Evolutionary conservation across 2,329 filamentous ascomycete species (phyloP).

Genomic region (Talaromyces sp.): DNA sequence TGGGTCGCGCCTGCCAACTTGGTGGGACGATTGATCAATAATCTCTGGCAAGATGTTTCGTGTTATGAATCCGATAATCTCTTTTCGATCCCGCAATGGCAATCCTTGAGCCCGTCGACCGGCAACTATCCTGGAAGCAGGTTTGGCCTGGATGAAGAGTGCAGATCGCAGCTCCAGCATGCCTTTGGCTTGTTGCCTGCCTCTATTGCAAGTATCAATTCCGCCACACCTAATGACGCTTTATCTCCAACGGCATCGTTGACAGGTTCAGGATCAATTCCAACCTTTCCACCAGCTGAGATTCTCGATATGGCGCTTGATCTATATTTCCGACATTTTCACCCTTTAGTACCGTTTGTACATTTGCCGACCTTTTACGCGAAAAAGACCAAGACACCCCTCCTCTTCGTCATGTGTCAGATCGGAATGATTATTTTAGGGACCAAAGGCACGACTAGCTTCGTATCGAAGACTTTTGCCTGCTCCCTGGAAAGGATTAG

Average conservation of each 20-base stretch:
- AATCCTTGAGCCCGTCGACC: constrained; percentile 23
- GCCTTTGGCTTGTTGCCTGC: constrained; percentile 31
- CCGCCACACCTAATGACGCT: constrained; percentile 4
- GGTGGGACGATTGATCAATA: constrained; percentile 41
- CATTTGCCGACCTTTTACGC: constrained; percentile 54
- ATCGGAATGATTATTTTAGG: constrained; percentile 53
- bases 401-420: constrained; percentile 53
- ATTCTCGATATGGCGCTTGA: constrained; percentile 54
- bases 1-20: constrained; percentile 41
- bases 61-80: constrained; percentile 39
- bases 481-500: constrained; percentile 40
- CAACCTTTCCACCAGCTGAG: constrained; percentile 49
- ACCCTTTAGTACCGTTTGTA: constrained; percentile 52
- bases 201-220: background rate
- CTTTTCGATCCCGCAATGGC: constrained; percentile 31
- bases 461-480: constrained; percentile 48
- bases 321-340: constrained; percentile 54
- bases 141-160: constrained; percentile 43
- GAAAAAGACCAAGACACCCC: constrained; percentile 45
- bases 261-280: constrained; percentile 27
- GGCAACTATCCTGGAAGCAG: constrained; percentile 31
- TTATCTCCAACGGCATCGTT: constrained; percentile 23
- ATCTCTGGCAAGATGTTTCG: constrained; percentile 41
- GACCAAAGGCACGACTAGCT: constrained; percentile 51
- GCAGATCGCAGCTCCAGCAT: constrained; percentile 38